Conservation (phyloP, 768 basidiomycete species). For the Fistulinella prunicolor region DNA sequence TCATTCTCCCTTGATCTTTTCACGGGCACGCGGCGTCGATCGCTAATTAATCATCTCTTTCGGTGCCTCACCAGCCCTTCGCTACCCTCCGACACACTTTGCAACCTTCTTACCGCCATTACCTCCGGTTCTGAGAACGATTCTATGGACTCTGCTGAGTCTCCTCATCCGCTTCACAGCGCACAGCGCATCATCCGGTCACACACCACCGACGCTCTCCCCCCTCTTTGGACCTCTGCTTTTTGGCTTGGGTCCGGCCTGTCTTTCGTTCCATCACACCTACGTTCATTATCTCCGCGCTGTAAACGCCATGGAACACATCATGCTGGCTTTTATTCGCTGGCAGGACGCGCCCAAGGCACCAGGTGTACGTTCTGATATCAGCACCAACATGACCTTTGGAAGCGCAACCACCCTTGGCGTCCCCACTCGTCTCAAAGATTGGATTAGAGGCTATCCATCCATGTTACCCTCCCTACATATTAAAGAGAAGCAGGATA, state of each 20-base stretch:
- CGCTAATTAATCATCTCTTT: slow-evolving; percentile 20
- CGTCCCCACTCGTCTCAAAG: slow-evolving; percentile 81
- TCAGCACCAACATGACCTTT: slow-evolving; percentile 35
- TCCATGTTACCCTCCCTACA: slow-evolving; percentile 66
- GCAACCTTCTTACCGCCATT: slow-evolving; percentile 59
- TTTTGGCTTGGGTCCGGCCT: slow-evolving; percentile 69
- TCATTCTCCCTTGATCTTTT: slow-evolving; percentile 22
- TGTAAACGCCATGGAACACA: slow-evolving; percentile 86
- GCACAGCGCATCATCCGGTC: slow-evolving; percentile 79
- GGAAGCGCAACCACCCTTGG: slow-evolving; percentile 58
- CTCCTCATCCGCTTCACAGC: slow-evolving; percentile 81
- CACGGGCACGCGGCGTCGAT: slow-evolving; percentile 21
- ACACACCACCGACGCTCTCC: slow-evolving; percentile 87
- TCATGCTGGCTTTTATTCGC: slow-evolving; percentile 87
- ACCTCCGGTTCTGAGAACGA: slow-evolving; percentile 50
- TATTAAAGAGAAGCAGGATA: slow-evolving; percentile 44
- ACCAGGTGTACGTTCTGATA: slow-evolving; percentile 24
- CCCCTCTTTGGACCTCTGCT: slow-evolving; percentile 86
- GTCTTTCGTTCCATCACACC: slow-evolving; percentile 51
- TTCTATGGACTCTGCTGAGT: slow-evolving; percentile 70
- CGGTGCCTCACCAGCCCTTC: slow-evolving; percentile 38
- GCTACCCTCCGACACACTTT: slow-evolving; percentile 74
- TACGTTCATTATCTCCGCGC: slow-evolving; percentile 76
- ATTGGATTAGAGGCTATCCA: slow-evolving; percentile 91
- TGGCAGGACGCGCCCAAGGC: slow-evolving; percentile 63